Conservation (phyloP, 2,329 filamentous ascomycete genomes). For the Tolypocladium amazonense region DNA sequence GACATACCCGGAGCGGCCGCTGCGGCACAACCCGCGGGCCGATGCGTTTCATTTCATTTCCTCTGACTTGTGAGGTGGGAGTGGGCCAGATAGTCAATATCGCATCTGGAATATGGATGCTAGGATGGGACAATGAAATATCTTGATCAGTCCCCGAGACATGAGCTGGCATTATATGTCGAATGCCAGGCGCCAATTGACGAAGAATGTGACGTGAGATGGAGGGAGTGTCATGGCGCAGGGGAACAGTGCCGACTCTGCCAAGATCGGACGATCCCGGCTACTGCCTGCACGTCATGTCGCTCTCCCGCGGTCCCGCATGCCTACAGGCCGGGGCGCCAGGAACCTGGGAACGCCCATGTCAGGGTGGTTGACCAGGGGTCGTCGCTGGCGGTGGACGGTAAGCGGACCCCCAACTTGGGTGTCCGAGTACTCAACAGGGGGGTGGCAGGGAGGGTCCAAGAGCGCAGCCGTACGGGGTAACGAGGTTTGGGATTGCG, state of each 20-base stretch:
- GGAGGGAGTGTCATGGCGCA: neutral
- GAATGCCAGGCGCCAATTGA: neutral
- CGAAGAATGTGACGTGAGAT: neutral
- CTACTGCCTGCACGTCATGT: neutral
- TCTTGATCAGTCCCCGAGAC: neutral
- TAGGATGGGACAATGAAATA: neutral
- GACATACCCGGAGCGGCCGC: neutral
- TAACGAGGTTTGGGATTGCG: too few relatives aligned
- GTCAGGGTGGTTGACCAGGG: neutral
- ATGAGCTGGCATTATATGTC: neutral
- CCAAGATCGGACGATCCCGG: neutral
- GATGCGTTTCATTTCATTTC: neutral
- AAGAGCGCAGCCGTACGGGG: too few relatives aligned
- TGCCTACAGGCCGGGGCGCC: neutral
- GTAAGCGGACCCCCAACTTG: too few relatives aligned
- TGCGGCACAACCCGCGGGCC: constrained; percentile 1
- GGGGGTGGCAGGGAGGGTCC: too few relatives aligned
- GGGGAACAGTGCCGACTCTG: neutral
- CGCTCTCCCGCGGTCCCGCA: neutral
- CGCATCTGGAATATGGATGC: neutral
- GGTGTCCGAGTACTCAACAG: too few relatives aligned
- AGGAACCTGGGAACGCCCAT: neutral
- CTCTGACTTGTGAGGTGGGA: neutral
- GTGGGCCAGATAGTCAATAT: neutral
- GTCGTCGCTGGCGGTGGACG: too few relatives aligned